These are phyloP conservation scores for Sarocladium kiliense DNA, from an alignment of 2,329 filamentous ascomycete genomes.

Conservation along the genomic window DNA sequence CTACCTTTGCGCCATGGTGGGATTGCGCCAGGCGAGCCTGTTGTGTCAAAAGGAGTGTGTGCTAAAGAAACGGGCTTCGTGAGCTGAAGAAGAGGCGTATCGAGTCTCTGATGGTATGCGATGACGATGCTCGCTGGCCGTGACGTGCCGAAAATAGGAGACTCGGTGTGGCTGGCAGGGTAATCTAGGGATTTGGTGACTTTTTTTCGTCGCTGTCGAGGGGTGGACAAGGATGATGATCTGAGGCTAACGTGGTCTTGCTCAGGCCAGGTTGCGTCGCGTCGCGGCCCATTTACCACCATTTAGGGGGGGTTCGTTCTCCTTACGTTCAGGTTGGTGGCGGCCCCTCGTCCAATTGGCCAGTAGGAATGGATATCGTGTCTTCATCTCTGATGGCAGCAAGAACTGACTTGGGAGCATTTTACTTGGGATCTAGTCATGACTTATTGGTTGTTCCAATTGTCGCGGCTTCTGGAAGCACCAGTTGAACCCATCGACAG, in stretches of 20 bases:
- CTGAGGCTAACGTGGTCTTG: constrained; percentile 9
- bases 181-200: background rate
- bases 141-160: background rate
- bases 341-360: background rate
- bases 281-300: background rate
- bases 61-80: background rate
- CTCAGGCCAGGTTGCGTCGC: background rate
- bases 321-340: background rate
- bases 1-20: constrained; percentile 31
- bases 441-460: too few species aligned
- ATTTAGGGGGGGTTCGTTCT: background rate
- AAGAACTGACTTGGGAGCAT: background rate
- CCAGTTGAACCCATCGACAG: too few species aligned
- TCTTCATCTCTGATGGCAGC: background rate
- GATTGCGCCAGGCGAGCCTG: constrained; percentile 7
- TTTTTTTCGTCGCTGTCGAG: constrained; percentile 1
- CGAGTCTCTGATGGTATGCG: background rate
- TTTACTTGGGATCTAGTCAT: background rate
- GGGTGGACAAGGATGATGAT: constrained; percentile 8
- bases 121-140: background rate
- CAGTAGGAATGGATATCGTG: constrained; percentile 1
- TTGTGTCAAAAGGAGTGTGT: background rate
- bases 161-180: background rate
- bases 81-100: background rate
- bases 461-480: too few species aligned